phyloP scores from a whole-genome alignment of 208 protist genomes.

The Angomonas desouzai region DNA sequence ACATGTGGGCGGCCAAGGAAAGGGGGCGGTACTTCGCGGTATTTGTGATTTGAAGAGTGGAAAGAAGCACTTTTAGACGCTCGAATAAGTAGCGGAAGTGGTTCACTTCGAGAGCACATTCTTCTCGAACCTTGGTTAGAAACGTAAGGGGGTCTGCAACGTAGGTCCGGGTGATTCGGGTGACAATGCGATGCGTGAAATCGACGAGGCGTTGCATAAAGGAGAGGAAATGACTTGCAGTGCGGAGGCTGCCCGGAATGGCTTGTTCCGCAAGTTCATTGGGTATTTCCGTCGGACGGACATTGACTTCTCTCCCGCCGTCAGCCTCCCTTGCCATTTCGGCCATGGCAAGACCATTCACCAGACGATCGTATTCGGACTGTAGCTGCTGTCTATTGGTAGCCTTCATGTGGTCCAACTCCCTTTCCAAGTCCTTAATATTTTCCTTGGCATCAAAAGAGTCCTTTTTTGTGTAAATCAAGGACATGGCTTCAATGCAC shows the following conservation, averaged over 20 bases:
- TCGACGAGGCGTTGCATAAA: conserved; percentile 94
- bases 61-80: conserved; percentile 93
- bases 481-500: conserved; percentile 98
- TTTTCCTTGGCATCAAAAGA: conserved; percentile 80
- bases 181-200: conserved; percentile 90
- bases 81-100: conserved; percentile 85
- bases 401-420: conserved; percentile 75
- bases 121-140: conserved; percentile 84
- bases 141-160: conserved; percentile 86
- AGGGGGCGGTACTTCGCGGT: conserved; percentile 91
- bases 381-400: conserved; percentile 89
- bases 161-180: conserved; percentile 83
- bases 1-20: conserved; percentile 93
- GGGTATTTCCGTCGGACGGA: conserved; percentile 50
- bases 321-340: conserved; percentile 53
- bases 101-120: conserved; percentile 79
- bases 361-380: conserved; percentile 92
- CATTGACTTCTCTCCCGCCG: conserved; percentile 17
- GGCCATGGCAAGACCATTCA: conserved; percentile 87
- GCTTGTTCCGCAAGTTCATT: conserved; percentile 88
- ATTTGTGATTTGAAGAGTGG: conserved; percentile 95
- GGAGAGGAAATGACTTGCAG: conserved; percentile 94
- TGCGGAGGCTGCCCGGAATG: conserved; percentile 95
- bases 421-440: conserved; percentile 69
- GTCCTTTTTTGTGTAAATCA: conserved; percentile 92